Evolutionary conservation across 306 rosid genomes (phyloP), one percentile per base, ranked within the genome.

Genomic region (Vigna radiata): DNA sequence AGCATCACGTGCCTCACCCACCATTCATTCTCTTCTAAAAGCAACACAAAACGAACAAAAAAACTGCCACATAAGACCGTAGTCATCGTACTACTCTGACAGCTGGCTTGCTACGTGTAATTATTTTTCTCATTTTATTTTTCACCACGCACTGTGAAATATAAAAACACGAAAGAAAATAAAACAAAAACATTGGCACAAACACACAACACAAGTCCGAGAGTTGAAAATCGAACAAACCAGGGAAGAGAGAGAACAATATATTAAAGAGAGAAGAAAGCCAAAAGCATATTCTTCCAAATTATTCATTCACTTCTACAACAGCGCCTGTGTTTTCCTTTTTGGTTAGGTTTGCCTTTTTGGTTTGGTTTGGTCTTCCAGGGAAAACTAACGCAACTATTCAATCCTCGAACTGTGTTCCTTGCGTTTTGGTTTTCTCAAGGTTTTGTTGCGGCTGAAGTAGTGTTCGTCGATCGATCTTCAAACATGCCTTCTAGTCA

Each of bases 401-500:
- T 79, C 63, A 48, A 46, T 11, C 43, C 0, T 43, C 25, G 6
- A 36, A 39, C 52, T 36, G 8, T 36, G 0, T 37, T 63, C 39
- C 53, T 44, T 25, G 18, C 5, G 11, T 56, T 48, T 39, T 58
- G 15, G 17, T 46, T 69, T 80, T 21, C 44, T n/a, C 56, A 21
- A 48, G 7, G 11, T 19, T 29, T 21, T 6, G 12, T 36, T 62
- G 23, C 16, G 2, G 18, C 4, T 23, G 6, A 72, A 62, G 15
- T 54, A 69, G 2, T 70, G 21, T 61, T 10, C 39, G 6, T 60
- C 82, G 41, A 68, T 37, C 72, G n/a, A 68, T 39, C 73, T 52
- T 44, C 83, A 63, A 92, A 84, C 86, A 96, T 96, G 99, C 99
- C 91, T 87, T 91, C 98, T 48, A 68, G 85, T 86, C 96, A 91